Base-by-base conservation (phyloP, 2,329 filamentous ascomycete genomes). In the Aspergillus sojae region DNA sequence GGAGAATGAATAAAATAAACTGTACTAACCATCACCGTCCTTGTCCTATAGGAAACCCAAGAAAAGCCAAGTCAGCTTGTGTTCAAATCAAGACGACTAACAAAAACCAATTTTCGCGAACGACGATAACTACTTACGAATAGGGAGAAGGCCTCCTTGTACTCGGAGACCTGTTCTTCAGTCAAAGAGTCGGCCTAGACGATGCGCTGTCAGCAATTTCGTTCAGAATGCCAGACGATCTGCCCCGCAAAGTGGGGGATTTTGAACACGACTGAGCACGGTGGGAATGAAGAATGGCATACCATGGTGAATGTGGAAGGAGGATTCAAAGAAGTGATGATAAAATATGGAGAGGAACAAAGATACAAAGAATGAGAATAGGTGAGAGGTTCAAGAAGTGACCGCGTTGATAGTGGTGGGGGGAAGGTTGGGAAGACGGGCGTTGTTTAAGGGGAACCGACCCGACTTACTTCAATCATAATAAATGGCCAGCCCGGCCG, bases 61-160 rank as follows among this genome's bases (percentile, higher is more conserved):
- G 64, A 67, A 68, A 62, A 55, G 23, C 50, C 64, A 58, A 58
- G 68, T 71, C 50, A 75, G 69, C 61, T 58, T 63, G 57, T 55
- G 21, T 63, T 57, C 53, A 7, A 10, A 60, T 34, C 9, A 60
- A 36, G 48, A 26, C 6, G 12, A n/a, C 32, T 34, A 11, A 45
- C 16, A 46, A 41, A 4, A 32, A 11, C 41, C 36, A 10, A 5
- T n/a, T 34, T 39, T 39, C 32, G 32, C n/a, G 14, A 54, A 58
- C 23, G 45, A 36, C 23, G 21, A 39, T 43, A 32, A 9, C 9
- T 62, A 89, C 95, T 90, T 90, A 99, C 95, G 83, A 99, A 99
- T 72, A 99, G 92, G 81, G 95, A 99, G 85, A 99, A 99, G 61
- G 95, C 95, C 86, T 99, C 95, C 91, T 98, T 99, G 88, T 98